Conservation (phyloP, 768 basidiomycete genomes). For the Mycena pura region DNA sequence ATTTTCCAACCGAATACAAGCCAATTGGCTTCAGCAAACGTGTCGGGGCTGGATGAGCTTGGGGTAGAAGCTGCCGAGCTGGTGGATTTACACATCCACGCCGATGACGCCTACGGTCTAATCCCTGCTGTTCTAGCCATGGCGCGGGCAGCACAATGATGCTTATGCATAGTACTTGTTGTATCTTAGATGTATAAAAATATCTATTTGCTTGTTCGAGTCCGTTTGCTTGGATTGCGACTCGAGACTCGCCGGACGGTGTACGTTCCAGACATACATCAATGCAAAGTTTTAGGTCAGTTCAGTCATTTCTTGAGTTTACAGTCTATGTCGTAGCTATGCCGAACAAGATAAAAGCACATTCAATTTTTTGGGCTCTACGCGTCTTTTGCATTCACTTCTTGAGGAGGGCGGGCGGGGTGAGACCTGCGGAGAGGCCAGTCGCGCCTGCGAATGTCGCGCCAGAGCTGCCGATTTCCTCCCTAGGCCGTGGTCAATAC, state of each 20-base stretch:
- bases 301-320: slow-evolving; percentile 1
- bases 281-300: background rate
- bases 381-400: slow-evolving; percentile 49
- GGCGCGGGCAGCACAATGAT: slow-evolving; percentile 36
- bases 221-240: too few species aligned
- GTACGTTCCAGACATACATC: too few species aligned
- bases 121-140: slow-evolving; percentile 65
- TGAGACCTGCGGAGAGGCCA: slow-evolving; percentile 80
- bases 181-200: too few species aligned
- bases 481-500: slow-evolving; percentile 50
- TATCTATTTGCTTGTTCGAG: too few species aligned
- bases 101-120: slow-evolving; percentile 70
- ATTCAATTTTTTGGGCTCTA: slow-evolving; percentile 7
- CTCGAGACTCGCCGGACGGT: too few species aligned
- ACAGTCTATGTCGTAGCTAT: slow-evolving; percentile 17
- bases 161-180: background rate
- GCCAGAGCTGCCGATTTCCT: slow-evolving; percentile 71
- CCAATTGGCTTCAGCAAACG: slow-evolving; percentile 65
- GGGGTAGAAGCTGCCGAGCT: slow-evolving; percentile 65
- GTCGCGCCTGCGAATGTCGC: slow-evolving; percentile 77
- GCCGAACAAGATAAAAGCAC: slow-evolving; percentile 21
- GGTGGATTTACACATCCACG: slow-evolving; percentile 65
- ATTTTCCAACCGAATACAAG: slow-evolving; percentile 77
- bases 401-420: slow-evolving; percentile 74
- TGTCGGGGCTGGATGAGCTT: slow-evolving; percentile 54